Conservation (phyloP, 2,329 filamentous ascomycete genomes). For the Botrytis cinerea region DNA sequence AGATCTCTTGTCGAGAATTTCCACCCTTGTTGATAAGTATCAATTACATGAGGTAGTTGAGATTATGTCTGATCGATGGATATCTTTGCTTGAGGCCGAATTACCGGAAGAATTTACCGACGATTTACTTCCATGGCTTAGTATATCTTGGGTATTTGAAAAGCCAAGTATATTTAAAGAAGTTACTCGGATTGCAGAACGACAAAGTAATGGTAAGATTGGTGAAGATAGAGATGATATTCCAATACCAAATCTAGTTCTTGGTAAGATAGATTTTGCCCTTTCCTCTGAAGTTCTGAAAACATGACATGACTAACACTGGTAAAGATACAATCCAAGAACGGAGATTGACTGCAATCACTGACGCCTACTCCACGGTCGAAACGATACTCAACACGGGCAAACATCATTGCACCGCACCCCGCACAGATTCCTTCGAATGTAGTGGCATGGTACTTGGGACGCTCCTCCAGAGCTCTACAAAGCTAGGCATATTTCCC, state of each 20-base stretch:
- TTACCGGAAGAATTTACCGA: background rate
- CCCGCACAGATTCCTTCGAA: background rate
- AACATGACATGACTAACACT: background rate
- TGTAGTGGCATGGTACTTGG: constrained; percentile 17
- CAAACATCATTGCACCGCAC: constrained; percentile 9
- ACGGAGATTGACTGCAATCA: constrained; percentile 10
- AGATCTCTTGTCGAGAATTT: constrained; percentile 9
- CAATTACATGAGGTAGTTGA: constrained; percentile 21
- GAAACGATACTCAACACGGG: constrained; percentile 8
- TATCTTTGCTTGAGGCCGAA: constrained; percentile 4
- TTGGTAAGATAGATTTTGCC: constrained; percentile 3
- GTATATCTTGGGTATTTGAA: constrained; percentile 22
- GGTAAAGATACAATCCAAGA: constrained; percentile 18
- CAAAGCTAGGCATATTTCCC: constrained; percentile 18
- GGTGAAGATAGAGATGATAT: constrained; percentile 17
- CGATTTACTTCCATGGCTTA: constrained; percentile 12
- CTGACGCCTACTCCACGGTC: constrained; percentile 9
- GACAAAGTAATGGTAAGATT: constrained; percentile 13
- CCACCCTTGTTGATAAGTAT: constrained; percentile 23
- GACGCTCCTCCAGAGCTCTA: constrained; percentile 13
- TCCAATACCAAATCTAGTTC: constrained; percentile 15
- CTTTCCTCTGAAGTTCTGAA: background rate
- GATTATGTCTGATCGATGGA: constrained; percentile 17
- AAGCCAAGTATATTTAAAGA: constrained; percentile 11
- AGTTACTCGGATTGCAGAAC: constrained; percentile 17